phyloP scores from a whole-genome alignment of 345 rosid species.

The Acer negundo region DNA sequence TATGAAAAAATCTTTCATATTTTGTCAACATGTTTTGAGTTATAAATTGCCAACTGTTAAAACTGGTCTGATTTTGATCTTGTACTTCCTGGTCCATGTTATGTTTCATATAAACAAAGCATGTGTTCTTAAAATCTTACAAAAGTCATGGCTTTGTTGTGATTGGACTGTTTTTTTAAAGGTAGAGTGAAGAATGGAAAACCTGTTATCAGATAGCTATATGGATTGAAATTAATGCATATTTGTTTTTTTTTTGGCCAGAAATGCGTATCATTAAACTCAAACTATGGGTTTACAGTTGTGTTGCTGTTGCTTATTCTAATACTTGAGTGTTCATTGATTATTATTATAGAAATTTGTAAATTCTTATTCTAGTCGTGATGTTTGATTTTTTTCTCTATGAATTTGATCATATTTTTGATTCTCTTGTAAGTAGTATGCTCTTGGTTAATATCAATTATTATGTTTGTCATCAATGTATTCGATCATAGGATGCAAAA shows the following conservation, averaged over 20 bases:
- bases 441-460: neutral
- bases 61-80: neutral
- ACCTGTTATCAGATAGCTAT: neutral
- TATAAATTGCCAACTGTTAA: neutral
- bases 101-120: neutral
- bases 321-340: neutral
- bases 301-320: neutral
- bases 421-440: neutral
- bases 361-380: no score
- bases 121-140: neutral
- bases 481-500: conserved; percentile 65
- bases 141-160: neutral
- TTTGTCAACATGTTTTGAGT: conserved; percentile 7
- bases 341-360: neutral
- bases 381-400: neutral
- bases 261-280: neutral
- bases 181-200: neutral
- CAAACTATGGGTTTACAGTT: neutral
- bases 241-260: neutral
- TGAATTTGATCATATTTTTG: neutral
- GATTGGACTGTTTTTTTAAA: neutral
- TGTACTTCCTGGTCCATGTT: neutral
- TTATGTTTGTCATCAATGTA: neutral
- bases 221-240: neutral
- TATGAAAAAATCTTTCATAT: neutral